Base-by-base conservation (phyloP, 2,329 filamentous ascomycete genomes). In the Botrytis fragariae region DNA sequence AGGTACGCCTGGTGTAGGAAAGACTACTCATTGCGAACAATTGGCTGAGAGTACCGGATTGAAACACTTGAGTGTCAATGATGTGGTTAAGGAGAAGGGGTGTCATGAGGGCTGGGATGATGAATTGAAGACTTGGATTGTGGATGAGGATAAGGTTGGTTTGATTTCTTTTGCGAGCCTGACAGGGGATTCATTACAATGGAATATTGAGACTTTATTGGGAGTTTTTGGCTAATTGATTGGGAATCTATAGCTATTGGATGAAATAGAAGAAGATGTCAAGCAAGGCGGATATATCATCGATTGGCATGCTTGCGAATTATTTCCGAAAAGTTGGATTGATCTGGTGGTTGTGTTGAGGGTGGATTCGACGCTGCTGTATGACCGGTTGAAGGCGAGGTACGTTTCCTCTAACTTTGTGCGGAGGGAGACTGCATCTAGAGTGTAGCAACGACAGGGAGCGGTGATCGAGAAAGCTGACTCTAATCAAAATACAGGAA, bases 291-390 rank as follows among this genome's bases (percentile, higher is more conserved):
- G 96, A 32, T 93, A 90, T 82, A 90, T 99, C 78, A 92, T 99
- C 80, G 96, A 99, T 84, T 99, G 96, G 95, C 96, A 99, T 83
- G 95, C 95, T 3, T 98, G 95, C 84, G 96, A 98, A 79, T 84
- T 98, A 35, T 98, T 98, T 80, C 96, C 96, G 3, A 91, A 92
- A 81, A 92, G 92, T 80, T 97, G 95, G 93, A 92, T 99, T 80
- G 96, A 99, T 82, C 88, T 99, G 3, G 95, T 99, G 0, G 92
- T 98, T 8, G 96, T 99, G 72, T 83, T 99, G 76, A 88, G 96
- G 63, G 93, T 93, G 72, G 90, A 96, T 78, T 94, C 93, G 29
- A 89, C 88, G 32, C 85, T 92, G 22, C 87, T 97, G 4, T 98
- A 96, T 81, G 96, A 99, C 82, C 89, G 96, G 71, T 84, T 99